phyloP scores from a whole-genome alignment of 2,329 filamentous ascomycete species.

The Neopestalotiopsis sp. region DNA sequence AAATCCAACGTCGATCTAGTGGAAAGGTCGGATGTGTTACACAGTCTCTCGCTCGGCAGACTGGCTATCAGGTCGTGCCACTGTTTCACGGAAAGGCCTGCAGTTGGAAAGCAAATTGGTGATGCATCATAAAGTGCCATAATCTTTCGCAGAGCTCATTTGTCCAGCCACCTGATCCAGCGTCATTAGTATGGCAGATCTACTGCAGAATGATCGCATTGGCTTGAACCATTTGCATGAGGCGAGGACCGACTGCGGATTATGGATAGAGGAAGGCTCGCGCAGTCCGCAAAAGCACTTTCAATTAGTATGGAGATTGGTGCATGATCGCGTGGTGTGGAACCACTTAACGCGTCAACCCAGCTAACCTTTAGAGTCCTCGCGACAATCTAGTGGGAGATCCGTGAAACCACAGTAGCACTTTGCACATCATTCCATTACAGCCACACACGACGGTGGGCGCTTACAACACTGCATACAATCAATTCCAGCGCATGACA shows the following conservation, averaged over 20 bases:
- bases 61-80: neutral
- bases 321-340: neutral
- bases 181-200: no score
- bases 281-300: neutral
- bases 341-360: slow-evolving; percentile 14
- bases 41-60: slow-evolving; percentile 6
- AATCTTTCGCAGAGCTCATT: no score
- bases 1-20: neutral
- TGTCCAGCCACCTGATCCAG: no score
- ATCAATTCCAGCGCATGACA: no score
- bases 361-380: neutral
- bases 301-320: neutral
- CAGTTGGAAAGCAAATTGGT: neutral
- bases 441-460: neutral
- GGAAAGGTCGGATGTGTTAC: neutral
- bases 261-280: no score
- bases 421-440: neutral
- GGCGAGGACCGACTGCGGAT: no score
- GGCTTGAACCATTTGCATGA: no score
- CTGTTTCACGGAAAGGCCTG: neutral
- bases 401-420: neutral
- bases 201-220: no score
- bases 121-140: neutral
- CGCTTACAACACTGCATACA: no score
- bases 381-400: slow-evolving; percentile 9